Percentiles rank a stretch among this genome's conserved stretches.
Conservation (phyloP, 2,329 filamentous ascomycete species). For the Huntiella savannae region DNA sequence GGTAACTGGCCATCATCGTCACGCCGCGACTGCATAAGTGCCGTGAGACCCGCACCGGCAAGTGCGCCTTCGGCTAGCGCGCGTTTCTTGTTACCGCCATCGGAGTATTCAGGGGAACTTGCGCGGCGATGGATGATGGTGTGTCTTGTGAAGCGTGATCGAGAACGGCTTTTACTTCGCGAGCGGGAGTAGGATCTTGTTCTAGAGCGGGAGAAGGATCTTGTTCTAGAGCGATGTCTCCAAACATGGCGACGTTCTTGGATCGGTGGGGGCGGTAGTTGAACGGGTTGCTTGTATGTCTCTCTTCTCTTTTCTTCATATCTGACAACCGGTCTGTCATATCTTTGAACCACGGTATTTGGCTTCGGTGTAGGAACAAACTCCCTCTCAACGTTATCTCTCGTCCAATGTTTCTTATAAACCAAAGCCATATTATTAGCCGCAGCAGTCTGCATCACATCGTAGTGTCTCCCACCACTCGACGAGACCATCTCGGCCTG, state of each 20-base stretch:
- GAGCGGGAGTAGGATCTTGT: conserved; percentile 18
- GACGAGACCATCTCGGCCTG: conserved; percentile 34
- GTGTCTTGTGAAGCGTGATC: conserved; percentile 25
- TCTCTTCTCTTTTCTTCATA: conserved; percentile 17
- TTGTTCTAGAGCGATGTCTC: conserved; percentile 19
- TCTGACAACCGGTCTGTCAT: conserved; percentile 16
- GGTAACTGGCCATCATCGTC: conserved; percentile 29
- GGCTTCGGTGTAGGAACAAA: conserved; percentile 20
- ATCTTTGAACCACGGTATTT: conserved; percentile 6
- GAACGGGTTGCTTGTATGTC: conserved; percentile 14
- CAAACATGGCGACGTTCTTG: conserved; percentile 19
- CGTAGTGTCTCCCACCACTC: conserved; percentile 19
- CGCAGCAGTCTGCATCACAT: conserved; percentile 16
- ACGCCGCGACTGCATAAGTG: conserved; percentile 36
- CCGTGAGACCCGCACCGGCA: conserved; percentile 41
- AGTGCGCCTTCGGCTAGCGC: conserved; percentile 46
- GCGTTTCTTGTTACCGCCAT: conserved; percentile 28
- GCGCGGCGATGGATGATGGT: conserved; percentile 24
- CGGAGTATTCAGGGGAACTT: conserved; percentile 16
- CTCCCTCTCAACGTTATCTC: conserved; percentile 31
- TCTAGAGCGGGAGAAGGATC: conserved; percentile 16
- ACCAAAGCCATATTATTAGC: conserved; percentile 14
- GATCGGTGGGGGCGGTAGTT: conserved; percentile 13
- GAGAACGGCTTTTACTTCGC: conserved; percentile 22
- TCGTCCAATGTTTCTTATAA: conserved; percentile 18